These are phyloP conservation scores for Bacidia gigantensis DNA, from an alignment of 495 filamentous ascomycete genomes.

Conservation along the genomic window DNA sequence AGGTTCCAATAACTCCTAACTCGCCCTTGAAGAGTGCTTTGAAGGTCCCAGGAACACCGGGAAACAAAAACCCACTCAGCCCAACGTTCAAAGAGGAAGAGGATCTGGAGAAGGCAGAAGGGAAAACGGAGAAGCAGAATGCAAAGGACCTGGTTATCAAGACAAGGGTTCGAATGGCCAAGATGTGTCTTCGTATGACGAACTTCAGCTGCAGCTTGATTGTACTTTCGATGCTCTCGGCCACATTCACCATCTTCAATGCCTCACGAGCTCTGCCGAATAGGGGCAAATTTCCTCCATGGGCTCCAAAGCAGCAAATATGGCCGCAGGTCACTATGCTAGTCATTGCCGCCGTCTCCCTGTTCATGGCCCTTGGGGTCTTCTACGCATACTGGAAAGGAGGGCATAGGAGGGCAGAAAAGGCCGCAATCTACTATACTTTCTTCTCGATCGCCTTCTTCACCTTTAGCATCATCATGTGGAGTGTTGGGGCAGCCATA, in stretches of 20 bases:
- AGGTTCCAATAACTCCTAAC: conserved; percentile 46
- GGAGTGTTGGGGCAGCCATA: conserved; percentile 74
- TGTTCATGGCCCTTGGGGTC: conserved; percentile 63
- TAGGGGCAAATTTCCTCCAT: conserved; percentile 67
- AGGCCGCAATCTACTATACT: conserved; percentile 86
- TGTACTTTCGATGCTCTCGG: conserved; percentile 71
- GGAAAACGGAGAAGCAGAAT: conserved; percentile 65
- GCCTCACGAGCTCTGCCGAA: conserved; percentile 57
- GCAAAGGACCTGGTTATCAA: conserved; percentile 84
- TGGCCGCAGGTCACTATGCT: conserved; percentile 88
- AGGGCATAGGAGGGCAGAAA: conserved; percentile 79
- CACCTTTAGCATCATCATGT: conserved; percentile 85
- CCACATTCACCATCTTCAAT: conserved; percentile 82
- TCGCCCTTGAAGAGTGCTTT: conserved; percentile 76
- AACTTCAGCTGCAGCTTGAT: conserved; percentile 96
- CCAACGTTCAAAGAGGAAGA: conserved; percentile 83
- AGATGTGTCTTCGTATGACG: conserved; percentile 81
- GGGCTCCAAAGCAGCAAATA: conserved; percentile 61
- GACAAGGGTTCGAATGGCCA: conserved; percentile 80
- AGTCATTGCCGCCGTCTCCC: conserved; percentile 60
- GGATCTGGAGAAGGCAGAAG: conserved; percentile 66
- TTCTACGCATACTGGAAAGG: conserved; percentile 81
- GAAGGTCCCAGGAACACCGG: conserved; percentile 69
- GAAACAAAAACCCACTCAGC: conserved; percentile 56
- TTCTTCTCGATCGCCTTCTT: conserved; percentile 86